Evolutionary conservation across 2,329 filamentous ascomycete species (phyloP), one percentile per base, ranked within the genome.

Genomic region (Aureobasidium sp.): DNA sequence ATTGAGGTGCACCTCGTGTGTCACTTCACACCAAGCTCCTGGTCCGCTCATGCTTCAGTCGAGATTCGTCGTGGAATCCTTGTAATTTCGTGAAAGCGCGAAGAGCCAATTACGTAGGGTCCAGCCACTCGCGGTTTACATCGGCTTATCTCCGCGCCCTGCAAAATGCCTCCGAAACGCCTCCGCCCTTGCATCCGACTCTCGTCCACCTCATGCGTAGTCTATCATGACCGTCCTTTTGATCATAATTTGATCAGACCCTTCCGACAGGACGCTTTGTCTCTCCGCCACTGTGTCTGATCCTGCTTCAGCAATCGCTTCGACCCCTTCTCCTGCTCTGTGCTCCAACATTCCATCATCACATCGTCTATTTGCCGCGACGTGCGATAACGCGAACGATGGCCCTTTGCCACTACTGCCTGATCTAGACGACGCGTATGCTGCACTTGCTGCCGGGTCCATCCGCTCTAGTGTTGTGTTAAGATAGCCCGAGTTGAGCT

Each of bases 161-260:
- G 10, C 5, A 14, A 30, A 30, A 6, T 22, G 25, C 27, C 29
- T 32, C 41, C 41, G 41, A n/a, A n/a, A 34, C 19, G 32, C 34
- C 21, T 16, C 29, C 41, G 27, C n/a, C 27, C 2, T 10, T 12
- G 3, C 19, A 12, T 11, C 16, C 25, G 40, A 30, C 41, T 41
- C 5, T 19, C 11, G 16, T 12, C 6, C 21, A 6, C 1, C 10
- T 49, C 24, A 49, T 12, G 45, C 34, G 12, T 49, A 49, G 25
- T 49, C 45, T 38, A 49, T 49, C 45, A 38, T 38, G 45, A 49
- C 34, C n/a, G 45, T 38, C 14, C 45, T 32, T 24, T 49, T 39
- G 45, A 49, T 49, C 32, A 49, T 38, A 12, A 49, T 49, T 12
- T 49, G 10, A n/a, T 49, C 45, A 39, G 45, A 49, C 3, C 45